Evolutionary conservation across 371 early-diverging fungal genomes (phyloP).

Genomic region (Modicella reniformis): DNA sequence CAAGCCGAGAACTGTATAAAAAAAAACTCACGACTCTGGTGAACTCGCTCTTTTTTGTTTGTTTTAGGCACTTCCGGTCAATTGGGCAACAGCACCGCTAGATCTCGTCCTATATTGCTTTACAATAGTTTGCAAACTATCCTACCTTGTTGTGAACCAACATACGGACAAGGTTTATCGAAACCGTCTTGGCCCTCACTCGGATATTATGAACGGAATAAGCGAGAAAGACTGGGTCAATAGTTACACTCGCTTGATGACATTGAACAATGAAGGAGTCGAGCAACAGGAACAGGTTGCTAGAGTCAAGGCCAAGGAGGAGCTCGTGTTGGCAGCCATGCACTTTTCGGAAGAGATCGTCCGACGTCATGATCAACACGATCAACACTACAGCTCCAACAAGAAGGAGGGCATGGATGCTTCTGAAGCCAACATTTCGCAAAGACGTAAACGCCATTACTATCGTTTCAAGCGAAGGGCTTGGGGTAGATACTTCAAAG

Average conservation of each 20-base stretch:
- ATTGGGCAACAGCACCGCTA: conserved; percentile 11
- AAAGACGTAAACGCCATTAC: no score
- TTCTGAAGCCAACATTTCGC: background rate
- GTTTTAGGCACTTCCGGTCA: background rate
- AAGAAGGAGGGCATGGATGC: background rate
- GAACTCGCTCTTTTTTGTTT: background rate
- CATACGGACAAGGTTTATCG: background rate
- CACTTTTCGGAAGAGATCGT: conserved; percentile 43
- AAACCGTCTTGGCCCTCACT: conserved; percentile 4
- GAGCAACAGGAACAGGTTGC: conserved; percentile 11
- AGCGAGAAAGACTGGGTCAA: conserved; percentile 1
- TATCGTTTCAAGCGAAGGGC: no score
- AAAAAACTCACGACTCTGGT: background rate
- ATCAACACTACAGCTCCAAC: conserved; percentile 4
- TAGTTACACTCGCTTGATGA: conserved; percentile 2
- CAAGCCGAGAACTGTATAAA: background rate
- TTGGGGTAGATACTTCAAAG: no score
- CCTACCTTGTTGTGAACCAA: conserved; percentile 6
- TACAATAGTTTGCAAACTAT: conserved; percentile 23
- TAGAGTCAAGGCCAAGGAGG: conserved; percentile 35
- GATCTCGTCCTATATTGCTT: conserved; percentile 38
- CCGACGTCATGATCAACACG: conserved; percentile 24
- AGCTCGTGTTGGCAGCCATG: conserved; percentile 46
- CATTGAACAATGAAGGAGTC: background rate
- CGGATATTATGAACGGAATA: background rate